Evolutionary conservation across 139 green algal species (phyloP).

Genomic region (Picochlorum costavermella): DNA sequence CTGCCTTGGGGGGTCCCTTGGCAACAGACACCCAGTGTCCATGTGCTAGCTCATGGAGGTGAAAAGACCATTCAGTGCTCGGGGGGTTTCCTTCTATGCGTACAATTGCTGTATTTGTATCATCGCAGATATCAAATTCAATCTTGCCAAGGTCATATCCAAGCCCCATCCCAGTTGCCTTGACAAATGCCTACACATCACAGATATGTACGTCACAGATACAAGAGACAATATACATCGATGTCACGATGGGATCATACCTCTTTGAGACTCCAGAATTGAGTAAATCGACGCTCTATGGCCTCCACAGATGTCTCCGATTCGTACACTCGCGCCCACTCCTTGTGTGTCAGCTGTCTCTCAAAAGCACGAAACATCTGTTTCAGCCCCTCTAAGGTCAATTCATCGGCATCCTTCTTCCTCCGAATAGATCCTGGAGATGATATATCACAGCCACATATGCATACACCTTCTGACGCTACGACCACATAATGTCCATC

Average conservation of each 20-base stretch:
- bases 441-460: constrained; percentile 72
- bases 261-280: constrained; percentile 77
- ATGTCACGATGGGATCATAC: too few species aligned
- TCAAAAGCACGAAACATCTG: constrained; percentile 24
- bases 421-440: constrained; percentile 43
- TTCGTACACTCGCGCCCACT: constrained; percentile 36
- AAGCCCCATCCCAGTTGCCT: constrained; percentile 66
- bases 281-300: constrained; percentile 46
- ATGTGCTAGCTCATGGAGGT: constrained; percentile 39
- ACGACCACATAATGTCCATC: constrained; percentile 71
- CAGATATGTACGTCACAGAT: too few species aligned
- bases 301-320: not conserved
- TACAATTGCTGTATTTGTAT: constrained; percentile 18
- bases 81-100: constrained; percentile 20
- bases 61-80: constrained; percentile 25
- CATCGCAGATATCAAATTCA: constrained; percentile 40
- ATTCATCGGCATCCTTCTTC: not conserved
- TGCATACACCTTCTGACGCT: constrained; percentile 50
- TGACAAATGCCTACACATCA: constrained; percentile 57
- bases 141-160: constrained; percentile 51
- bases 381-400: not conserved
- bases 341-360: constrained; percentile 30
- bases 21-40: constrained; percentile 57
- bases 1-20: constrained; percentile 31
- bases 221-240: too few species aligned